A percentile compares a stretch with the other conserved stretches of the same genome.
These are phyloP conservation scores for Globisporangium lucens DNA, from an alignment of 352 stramenopile genomes.

Conservation along the genomic window DNA sequence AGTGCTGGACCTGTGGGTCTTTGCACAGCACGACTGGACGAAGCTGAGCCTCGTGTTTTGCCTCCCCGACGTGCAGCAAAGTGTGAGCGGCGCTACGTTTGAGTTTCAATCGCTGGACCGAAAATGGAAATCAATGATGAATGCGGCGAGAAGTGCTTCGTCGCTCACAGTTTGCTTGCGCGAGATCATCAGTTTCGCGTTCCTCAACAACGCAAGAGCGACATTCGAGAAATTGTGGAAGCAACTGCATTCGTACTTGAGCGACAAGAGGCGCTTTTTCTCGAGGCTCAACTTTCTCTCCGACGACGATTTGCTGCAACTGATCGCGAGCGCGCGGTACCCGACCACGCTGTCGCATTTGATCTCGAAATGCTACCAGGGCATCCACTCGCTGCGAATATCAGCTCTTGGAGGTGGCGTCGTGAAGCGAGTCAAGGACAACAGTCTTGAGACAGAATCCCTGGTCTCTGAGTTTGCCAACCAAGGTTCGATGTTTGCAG, in stretches of 20 bases:
- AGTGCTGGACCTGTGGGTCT: conserved; percentile 53
- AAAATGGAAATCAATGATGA: conserved; percentile 74
- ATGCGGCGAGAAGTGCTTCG: conserved; percentile 39
- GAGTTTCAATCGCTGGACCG: conserved; percentile 63
- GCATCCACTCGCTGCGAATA: conserved; percentile 35
- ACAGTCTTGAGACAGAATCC: not conserved
- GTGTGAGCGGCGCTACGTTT: conserved; percentile 44
- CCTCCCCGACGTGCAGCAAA: conserved; percentile 54
- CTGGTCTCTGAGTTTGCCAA: not conserved
- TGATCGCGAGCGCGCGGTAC: conserved; percentile 45
- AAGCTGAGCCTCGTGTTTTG: conserved; percentile 44
- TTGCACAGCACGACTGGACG: conserved; percentile 49
- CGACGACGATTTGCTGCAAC: conserved; percentile 52
- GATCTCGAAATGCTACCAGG: conserved; percentile 51
- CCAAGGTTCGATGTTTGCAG: conserved; percentile 4
- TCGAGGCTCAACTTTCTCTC: conserved; percentile 65
- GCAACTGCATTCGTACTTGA: conserved; percentile 49
- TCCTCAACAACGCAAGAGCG: conserved; percentile 36
- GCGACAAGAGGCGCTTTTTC: conserved; percentile 58
- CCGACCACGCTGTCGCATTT: conserved; percentile 30
- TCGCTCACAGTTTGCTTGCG: conserved; percentile 51
- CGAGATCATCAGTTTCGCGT: conserved; percentile 55
- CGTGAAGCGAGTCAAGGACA: conserved; percentile 1
- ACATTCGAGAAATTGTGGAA: conserved; percentile 57
- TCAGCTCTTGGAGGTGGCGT: conserved; percentile 8